phyloP scores from a whole-genome alignment of 2,329 filamentous ascomycete genomes.

The Rugonectria rugulosa region DNA sequence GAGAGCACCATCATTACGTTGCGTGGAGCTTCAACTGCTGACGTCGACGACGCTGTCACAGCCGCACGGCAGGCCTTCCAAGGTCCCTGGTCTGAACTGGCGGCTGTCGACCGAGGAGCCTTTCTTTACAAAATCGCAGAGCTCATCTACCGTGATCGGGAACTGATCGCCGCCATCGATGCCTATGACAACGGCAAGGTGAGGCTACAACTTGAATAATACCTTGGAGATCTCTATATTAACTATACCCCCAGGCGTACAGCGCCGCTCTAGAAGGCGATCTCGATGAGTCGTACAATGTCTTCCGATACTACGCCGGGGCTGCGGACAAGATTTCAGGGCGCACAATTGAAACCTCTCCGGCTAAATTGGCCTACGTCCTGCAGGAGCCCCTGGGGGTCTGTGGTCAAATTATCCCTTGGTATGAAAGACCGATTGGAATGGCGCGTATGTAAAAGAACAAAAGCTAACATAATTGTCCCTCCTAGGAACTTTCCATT shows the following conservation, averaged over 20 bases:
- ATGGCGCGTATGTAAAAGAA: background rate
- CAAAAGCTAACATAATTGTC: background rate
- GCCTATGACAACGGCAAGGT: slow-evolving; percentile 15
- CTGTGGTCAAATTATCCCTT: slow-evolving; percentile 72
- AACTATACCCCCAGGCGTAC: slow-evolving; percentile 23
- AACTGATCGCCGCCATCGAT: slow-evolving; percentile 22
- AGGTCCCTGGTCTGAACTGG: slow-evolving; percentile 19
- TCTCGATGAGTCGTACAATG: slow-evolving; percentile 48
- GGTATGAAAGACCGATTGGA: slow-evolving; percentile 5
- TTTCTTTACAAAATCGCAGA: slow-evolving; percentile 21
- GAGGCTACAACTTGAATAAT: background rate
- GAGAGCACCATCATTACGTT: slow-evolving; percentile 15
- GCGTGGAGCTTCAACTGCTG: slow-evolving; percentile 17
- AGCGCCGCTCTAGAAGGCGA: slow-evolving; percentile 62
- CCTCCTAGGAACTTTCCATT: slow-evolving; percentile 32
- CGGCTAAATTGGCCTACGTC: slow-evolving; percentile 71
- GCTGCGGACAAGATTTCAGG: slow-evolving; percentile 76
- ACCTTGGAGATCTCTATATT: background rate
- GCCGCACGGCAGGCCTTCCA: slow-evolving; percentile 21
- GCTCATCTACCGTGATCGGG: slow-evolving; percentile 19
- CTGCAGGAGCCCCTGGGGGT: slow-evolving; percentile 74
- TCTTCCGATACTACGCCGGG: slow-evolving; percentile 72
- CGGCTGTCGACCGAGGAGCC: slow-evolving; percentile 11
- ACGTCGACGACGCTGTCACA: slow-evolving; percentile 15
- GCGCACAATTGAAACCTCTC: slow-evolving; percentile 70